Evolutionary conservation across 2,329 filamentous ascomycete genomes (phyloP).

Genomic region (Venturia nashicola): DNA sequence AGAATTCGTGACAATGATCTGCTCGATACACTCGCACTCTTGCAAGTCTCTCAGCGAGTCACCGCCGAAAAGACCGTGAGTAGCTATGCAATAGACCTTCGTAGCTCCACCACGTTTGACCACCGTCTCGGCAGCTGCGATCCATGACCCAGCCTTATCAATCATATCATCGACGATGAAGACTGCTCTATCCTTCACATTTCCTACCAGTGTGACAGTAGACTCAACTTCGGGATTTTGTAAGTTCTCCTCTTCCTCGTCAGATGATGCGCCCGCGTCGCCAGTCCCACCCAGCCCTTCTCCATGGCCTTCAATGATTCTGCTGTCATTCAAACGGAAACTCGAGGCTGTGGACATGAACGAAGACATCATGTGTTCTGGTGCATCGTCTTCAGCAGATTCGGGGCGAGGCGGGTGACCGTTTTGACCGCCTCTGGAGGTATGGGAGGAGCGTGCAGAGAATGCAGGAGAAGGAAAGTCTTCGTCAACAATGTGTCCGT

Average conservation of each 20-base stretch:
- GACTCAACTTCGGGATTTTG: slow-evolving; percentile 73
- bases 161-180: slow-evolving; percentile 99
- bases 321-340: slow-evolving; percentile 33
- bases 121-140: slow-evolving; percentile 91
- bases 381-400: slow-evolving; percentile 34
- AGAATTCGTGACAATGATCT: slow-evolving; percentile 92
- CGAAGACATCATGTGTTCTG: slow-evolving; percentile 76
- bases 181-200: slow-evolving; percentile 77
- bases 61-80: slow-evolving; percentile 85
- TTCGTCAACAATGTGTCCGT: slow-evolving; percentile 92
- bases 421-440: slow-evolving; percentile 35
- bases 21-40: slow-evolving; percentile 83
- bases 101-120: slow-evolving; percentile 85
- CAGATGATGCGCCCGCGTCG: slow-evolving; percentile 70
- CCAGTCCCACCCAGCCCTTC: slow-evolving; percentile 66
- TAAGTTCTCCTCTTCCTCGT: slow-evolving; percentile 87
- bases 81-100: slow-evolving; percentile 95
- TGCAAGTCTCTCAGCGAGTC: slow-evolving; percentile 85
- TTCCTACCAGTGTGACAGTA: slow-evolving; percentile 94
- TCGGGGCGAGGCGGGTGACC: slow-evolving; percentile 11
- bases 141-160: slow-evolving; percentile 93
- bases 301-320: slow-evolving; percentile 3
- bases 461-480: slow-evolving; percentile 70
- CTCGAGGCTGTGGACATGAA: slow-evolving; percentile 72
- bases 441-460: slow-evolving; percentile 42